Base-by-base conservation (phyloP, 2,329 filamentous ascomycete species). In the Penicillium sp. region DNA sequence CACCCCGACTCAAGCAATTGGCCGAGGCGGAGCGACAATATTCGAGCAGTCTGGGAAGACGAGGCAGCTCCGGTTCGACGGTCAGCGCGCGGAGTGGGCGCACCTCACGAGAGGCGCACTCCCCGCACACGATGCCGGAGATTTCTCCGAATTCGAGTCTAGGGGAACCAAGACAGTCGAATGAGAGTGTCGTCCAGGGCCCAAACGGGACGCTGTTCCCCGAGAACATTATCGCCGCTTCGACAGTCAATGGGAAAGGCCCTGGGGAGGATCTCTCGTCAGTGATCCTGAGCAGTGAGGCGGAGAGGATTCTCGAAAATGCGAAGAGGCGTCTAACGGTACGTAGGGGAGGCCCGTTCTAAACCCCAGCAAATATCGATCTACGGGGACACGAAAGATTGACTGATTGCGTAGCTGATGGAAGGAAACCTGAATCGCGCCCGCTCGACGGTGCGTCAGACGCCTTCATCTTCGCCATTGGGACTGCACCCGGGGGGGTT, bases 271-370 rank as follows among this genome's bases (percentile, higher is more conserved):
- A 78, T 39, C 81, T 85, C 59, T 88, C 88, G 3, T 88, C 86
- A 42, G 83, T 79, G 12, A 83, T 87, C 25, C 72, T 95, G 54
- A 91, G 88, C 66, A 84, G 85, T 57, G 82, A 89, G 59, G 90
- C 90, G 1, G 90, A 96, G 65, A 78, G 90, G 62, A 96, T 96
- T 63, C 76, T 97, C 47, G 88, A 90, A 47, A 95, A 95, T 69
- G 91, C 91, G 29, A 96, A 96, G 73, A 85, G 83, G 66, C 80
- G 90, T 58, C 76, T 97, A 52, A 93, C 88, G 64, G 89, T 94
- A 76, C 67, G 87, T 71, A 11, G 33, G 29, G 27, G 25, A 32
- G 29, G 29, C 7, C 29, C 11, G 7, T 11, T 5, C 8, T 32
- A 7, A 4, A 8, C 29, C 11, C 29, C 7, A 32, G 29, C 29